Conservation (phyloP, 441 rosid species). For the Populus trichocarpa region DNA sequence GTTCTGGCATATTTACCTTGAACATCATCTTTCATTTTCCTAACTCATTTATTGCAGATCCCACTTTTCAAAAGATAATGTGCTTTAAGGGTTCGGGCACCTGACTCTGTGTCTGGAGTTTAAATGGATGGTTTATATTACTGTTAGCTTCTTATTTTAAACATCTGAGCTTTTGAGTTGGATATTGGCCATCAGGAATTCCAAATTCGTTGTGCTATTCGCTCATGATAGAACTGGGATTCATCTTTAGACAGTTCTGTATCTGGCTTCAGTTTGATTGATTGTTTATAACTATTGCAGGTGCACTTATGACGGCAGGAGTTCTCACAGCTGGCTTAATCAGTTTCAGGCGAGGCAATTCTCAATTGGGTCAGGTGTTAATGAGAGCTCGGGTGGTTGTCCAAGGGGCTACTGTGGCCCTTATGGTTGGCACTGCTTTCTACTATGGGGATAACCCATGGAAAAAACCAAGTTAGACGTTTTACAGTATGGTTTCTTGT, state of each 20-base stretch:
- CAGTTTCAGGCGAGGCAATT: constrained; percentile 88
- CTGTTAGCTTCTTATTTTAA: background rate
- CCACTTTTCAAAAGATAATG: background rate
- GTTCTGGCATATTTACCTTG: background rate
- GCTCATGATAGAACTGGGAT: background rate
- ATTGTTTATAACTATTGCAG: constrained; percentile 33
- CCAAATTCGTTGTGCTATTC: background rate
- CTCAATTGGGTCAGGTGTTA: constrained; percentile 77
- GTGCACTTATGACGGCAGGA: constrained; percentile 91
- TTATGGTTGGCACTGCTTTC: constrained; percentile 92
- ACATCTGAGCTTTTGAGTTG: background rate
- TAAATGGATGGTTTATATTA: background rate
- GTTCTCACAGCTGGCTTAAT: constrained; percentile 93
- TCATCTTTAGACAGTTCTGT: background rate
- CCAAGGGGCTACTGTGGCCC: constrained; percentile 95
- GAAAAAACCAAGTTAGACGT: constrained; percentile 43
- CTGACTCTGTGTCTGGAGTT: background rate
- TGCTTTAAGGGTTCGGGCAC: background rate
- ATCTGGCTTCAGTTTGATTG: background rate
- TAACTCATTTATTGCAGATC: background rate
- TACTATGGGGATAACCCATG: constrained; percentile 91
- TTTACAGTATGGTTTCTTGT: background rate
- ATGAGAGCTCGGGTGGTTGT: constrained; percentile 97
- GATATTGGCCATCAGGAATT: background rate
- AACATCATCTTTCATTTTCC: background rate